Percentiles rank a stretch among this genome's conserved stretches.
Evolutionary conservation across 306 rosid species (phyloP).

Genomic region (Dryas alaskensis): DNA sequence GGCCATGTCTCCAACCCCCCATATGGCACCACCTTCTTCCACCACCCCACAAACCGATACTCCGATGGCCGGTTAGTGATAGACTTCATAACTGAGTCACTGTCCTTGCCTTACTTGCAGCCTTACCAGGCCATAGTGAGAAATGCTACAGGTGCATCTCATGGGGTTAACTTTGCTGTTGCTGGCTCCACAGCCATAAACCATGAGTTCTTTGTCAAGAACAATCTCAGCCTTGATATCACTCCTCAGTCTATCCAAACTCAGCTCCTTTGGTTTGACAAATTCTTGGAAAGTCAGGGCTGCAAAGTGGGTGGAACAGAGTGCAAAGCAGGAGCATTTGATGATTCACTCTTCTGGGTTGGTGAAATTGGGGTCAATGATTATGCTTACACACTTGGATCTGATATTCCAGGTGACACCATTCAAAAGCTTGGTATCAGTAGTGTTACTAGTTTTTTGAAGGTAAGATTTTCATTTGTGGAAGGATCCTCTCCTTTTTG

Average conservation of each 20-base stretch:
- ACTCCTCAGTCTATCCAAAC: constrained; percentile 78
- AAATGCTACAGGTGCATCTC: constrained; percentile 27
- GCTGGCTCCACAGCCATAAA: constrained; percentile 88
- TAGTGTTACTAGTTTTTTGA: constrained; percentile 44
- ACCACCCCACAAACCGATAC: constrained; percentile 80
- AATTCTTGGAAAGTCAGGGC: constrained; percentile 47
- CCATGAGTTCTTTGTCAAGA: constrained; percentile 64
- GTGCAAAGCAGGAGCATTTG: constrained; percentile 40
- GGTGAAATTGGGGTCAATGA: constrained; percentile 99
- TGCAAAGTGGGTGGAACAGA: constrained; percentile 33
- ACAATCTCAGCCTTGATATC: constrained; percentile 61
- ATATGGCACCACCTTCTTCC: constrained; percentile 74
- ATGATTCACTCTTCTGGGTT: constrained; percentile 78
- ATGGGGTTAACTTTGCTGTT: constrained; percentile 87
- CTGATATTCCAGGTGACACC: constrained; percentile 45
- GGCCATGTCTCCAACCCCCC: constrained; percentile 77
- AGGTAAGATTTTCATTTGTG: constrained; percentile 38
- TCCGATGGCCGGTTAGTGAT: constrained; percentile 89
- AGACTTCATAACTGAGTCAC: constrained; percentile 70
- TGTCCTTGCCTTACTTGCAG: constrained; percentile 63
- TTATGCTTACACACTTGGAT: constrained; percentile 84
- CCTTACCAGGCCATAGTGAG: constrained; percentile 48
- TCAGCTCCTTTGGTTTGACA: constrained; percentile 76
- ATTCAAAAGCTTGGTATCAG: constrained; percentile 53
- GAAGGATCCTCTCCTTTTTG: too few relatives aligned